Evolutionary conservation across 192 early-diverging fungal genomes (phyloP).

Genomic region (Coemansia sp.): DNA sequence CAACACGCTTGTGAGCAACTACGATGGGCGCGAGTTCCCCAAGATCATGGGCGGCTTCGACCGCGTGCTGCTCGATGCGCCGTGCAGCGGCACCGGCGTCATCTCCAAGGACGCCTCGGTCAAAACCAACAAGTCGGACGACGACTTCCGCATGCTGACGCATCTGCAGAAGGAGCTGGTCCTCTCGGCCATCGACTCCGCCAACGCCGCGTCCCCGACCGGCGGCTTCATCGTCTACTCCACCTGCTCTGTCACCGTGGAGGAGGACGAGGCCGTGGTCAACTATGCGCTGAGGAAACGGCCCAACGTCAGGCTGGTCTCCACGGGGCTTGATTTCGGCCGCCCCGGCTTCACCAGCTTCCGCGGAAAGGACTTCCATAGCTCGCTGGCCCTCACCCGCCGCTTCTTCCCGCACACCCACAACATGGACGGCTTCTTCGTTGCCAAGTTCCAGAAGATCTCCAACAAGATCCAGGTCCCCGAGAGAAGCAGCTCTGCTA

Average conservation of each 20-base stretch:
- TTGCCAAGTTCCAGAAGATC: slow-evolving; percentile 95
- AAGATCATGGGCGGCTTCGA: slow-evolving; percentile 96
- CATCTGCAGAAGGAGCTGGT: slow-evolving; percentile 96
- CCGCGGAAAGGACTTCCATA: slow-evolving; percentile 87
- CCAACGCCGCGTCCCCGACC: slow-evolving; percentile 88
- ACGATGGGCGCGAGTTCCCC: slow-evolving; percentile 98
- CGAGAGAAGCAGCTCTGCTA: slow-evolving; percentile 11
- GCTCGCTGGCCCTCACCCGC: slow-evolving; percentile 74
- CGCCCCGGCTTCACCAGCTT: slow-evolving; percentile 87
- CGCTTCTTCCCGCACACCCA: slow-evolving; percentile 96
- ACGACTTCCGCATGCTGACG: slow-evolving; percentile 90
- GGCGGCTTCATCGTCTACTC: slow-evolving; percentile 98
- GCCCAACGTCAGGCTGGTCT: slow-evolving; percentile 90
- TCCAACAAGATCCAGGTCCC: slow-evolving; percentile 70
- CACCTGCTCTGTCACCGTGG: slow-evolving; percentile 96
- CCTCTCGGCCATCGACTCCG: slow-evolving; percentile 93
- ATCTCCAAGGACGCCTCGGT: slow-evolving; percentile 97
- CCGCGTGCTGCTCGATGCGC: slow-evolving; percentile 94
- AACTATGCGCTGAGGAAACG: slow-evolving; percentile 93
- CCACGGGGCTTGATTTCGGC: slow-evolving; percentile 90
- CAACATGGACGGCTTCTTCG: slow-evolving; percentile 99
- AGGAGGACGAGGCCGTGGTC: slow-evolving; percentile 97
- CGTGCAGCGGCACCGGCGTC: slow-evolving; percentile 98
- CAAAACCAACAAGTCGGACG: slow-evolving; percentile 91
- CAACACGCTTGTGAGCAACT: slow-evolving; percentile 90